Conservation (phyloP, 768 basidiomycete genomes). For the Mycena latifolia region DNA sequence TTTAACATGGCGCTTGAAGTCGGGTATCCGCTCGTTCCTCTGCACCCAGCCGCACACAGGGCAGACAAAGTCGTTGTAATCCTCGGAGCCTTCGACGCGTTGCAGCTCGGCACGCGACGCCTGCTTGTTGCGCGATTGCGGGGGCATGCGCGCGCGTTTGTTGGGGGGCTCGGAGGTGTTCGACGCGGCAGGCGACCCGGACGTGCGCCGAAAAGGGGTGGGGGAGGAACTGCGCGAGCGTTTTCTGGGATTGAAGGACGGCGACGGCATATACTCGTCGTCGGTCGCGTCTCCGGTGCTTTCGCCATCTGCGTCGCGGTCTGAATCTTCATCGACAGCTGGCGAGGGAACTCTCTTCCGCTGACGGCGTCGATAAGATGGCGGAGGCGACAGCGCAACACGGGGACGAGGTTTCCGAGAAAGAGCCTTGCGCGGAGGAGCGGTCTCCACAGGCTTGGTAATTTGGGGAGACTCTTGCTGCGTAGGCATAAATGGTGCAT, state of each 20-base stretch:
- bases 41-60: slow-evolving; percentile 63
- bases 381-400: slow-evolving; percentile 9
- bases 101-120: slow-evolving; percentile 43
- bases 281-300: slow-evolving; percentile 51
- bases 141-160: slow-evolving; percentile 48
- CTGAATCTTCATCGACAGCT: slow-evolving; percentile 29
- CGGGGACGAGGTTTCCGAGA: slow-evolving; percentile 7
- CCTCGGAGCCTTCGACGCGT: slow-evolving; percentile 36
- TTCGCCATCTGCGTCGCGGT: slow-evolving; percentile 49
- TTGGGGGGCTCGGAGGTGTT: slow-evolving; percentile 21
- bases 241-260: slow-evolving; percentile 46
- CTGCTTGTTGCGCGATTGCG: slow-evolving; percentile 62
- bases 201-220: slow-evolving; percentile 20
- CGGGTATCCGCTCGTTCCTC: slow-evolving; percentile 64
- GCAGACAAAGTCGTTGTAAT: slow-evolving; percentile 52
- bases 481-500: slow-evolving; percentile 25
- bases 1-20: slow-evolving; percentile 69
- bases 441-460: slow-evolving; percentile 6
- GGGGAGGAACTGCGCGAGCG: slow-evolving; percentile 39
- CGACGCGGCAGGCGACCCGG: slow-evolving; percentile 8
- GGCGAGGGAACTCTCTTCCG: not conserved
- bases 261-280: slow-evolving; percentile 51
- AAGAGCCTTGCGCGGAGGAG: slow-evolving; percentile 5
- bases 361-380: slow-evolving; percentile 3
- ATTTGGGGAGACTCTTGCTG: slow-evolving; percentile 28